A percentile compares a stretch with the other conserved stretches of the same genome.
phyloP scores from a whole-genome alignment of 2,329 filamentous ascomycete species.

The Lecanicillium sp. region DNA sequence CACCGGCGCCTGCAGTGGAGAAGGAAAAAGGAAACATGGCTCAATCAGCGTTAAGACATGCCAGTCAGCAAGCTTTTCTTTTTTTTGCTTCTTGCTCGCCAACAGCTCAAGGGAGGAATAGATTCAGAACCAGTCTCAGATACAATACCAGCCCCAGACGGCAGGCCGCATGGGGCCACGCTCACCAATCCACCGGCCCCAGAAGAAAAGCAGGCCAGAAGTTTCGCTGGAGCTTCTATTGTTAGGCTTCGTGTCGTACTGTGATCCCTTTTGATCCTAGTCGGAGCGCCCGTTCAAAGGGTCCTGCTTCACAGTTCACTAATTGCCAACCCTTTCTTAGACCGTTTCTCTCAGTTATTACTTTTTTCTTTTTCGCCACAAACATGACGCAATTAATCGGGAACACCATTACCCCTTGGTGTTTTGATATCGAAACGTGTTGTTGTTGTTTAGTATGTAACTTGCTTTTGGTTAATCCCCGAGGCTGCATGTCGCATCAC shows the following conservation, averaged over 20 bases:
- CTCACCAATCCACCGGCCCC: background rate
- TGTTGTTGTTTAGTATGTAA: background rate
- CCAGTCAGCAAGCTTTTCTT: background rate
- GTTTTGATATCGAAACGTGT: background rate
- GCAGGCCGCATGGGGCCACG: background rate
- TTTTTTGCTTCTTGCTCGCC: background rate
- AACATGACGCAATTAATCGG: background rate
- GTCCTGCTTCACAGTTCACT: background rate
- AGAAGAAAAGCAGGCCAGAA: background rate
- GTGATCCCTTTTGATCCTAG: no score
- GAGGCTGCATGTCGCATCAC: no score
- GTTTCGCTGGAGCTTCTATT: conserved; percentile 11
- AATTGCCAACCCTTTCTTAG: background rate
- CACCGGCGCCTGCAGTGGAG: background rate
- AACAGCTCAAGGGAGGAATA: conserved; percentile 7
- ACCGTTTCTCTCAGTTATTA: background rate
- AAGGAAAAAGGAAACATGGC: background rate
- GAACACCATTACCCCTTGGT: background rate
- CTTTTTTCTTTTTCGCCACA: background rate
- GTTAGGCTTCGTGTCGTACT: no score
- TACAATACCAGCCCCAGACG: background rate
- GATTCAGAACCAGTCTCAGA: background rate
- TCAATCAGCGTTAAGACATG: background rate
- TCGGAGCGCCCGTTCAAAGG: background rate
- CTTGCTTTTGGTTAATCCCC: background rate